Conservation (phyloP, 1,284 basidiomycete species). For the Vanrija humicola region DNA sequence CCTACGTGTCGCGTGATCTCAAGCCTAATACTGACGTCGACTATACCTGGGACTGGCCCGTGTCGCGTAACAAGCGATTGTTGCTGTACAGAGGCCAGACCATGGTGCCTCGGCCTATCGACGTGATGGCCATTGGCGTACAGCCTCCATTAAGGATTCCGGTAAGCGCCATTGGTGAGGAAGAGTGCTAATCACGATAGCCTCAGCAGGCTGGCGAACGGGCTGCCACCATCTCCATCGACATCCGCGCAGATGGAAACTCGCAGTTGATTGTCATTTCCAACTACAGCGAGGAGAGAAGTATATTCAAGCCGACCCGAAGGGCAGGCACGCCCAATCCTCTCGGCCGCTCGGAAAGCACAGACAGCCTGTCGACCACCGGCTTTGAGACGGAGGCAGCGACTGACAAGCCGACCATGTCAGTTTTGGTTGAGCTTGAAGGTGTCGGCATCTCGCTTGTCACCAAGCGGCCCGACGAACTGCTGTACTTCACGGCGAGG, state of each 20-base stretch:
- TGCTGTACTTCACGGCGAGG: slow-evolving; percentile 81
- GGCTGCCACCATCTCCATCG: slow-evolving; percentile 73
- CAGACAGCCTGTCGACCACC: slow-evolving; percentile 36
- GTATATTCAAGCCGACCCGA: slow-evolving; percentile 78
- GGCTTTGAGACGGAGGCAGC: slow-evolving; percentile 81
- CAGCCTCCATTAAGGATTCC: slow-evolving; percentile 82
- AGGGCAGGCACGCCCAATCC: slow-evolving; percentile 20
- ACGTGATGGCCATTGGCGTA: slow-evolving; percentile 95
- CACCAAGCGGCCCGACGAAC: slow-evolving; percentile 82
- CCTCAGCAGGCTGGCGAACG: slow-evolving; percentile 32
- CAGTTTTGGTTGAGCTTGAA: slow-evolving; percentile 72
- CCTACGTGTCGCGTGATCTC: slow-evolving; percentile 22
- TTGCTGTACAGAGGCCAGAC: slow-evolving; percentile 61
- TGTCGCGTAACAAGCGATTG: slow-evolving; percentile 76
- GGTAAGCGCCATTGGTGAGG: slow-evolving; percentile 13
- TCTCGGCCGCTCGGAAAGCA: slow-evolving; percentile 15
- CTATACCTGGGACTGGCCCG: slow-evolving; percentile 96
- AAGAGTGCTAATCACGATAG: neutral
- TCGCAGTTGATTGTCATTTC: slow-evolving; percentile 85
- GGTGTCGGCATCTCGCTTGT: slow-evolving; percentile 92
- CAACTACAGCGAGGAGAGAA: slow-evolving; percentile 78
- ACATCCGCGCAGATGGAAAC: slow-evolving; percentile 85
- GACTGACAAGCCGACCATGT: slow-evolving; percentile 66
- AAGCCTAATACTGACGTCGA: slow-evolving; percentile 25
- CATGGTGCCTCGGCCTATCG: slow-evolving; percentile 64